phyloP scores from a whole-genome alignment of 2,329 filamentous ascomycete species.

The Fusarium hainanense region DNA sequence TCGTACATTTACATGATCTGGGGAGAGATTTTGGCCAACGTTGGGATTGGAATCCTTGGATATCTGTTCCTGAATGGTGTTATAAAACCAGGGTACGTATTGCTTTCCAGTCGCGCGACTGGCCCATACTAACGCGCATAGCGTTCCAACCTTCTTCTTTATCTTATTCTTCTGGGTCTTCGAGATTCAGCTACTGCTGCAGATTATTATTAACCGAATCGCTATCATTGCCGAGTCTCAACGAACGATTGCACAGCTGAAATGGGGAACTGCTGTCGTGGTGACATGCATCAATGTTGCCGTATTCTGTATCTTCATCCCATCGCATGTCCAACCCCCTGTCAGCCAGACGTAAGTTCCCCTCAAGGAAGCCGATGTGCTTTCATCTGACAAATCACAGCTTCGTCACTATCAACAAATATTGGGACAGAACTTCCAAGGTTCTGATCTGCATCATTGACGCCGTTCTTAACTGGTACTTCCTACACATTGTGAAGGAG shows the following conservation, averaged over 20 bases:
- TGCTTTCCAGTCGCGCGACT: background rate
- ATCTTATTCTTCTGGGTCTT: constrained; percentile 56
- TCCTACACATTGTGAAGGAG: constrained; percentile 59
- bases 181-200: constrained; percentile 62
- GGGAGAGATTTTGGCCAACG: constrained; percentile 56
- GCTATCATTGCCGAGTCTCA: constrained; percentile 59
- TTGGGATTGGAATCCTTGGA: constrained; percentile 52
- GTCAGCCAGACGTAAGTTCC: constrained; percentile 49
- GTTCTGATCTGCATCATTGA: constrained; percentile 63
- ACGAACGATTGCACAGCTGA: constrained; percentile 53
- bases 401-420: constrained; percentile 57
- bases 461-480: constrained; percentile 63
- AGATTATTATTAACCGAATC: constrained; percentile 67
- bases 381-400: constrained; percentile 19
- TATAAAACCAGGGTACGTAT: constrained; percentile 47
- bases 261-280: constrained; percentile 58
- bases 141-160: constrained; percentile 51
- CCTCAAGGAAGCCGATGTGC: fast-evolving
- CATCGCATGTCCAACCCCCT: constrained; percentile 56
- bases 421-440: constrained; percentile 66
- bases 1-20: constrained; percentile 60
- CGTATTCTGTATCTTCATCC: constrained; percentile 66
- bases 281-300: constrained; percentile 64
- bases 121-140: constrained; percentile 6
- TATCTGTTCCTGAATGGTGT: constrained; percentile 55